These are phyloP conservation scores for Aspergillus bridgeri DNA, from an alignment of 495 filamentous ascomycete species.

Conservation along the genomic window DNA sequence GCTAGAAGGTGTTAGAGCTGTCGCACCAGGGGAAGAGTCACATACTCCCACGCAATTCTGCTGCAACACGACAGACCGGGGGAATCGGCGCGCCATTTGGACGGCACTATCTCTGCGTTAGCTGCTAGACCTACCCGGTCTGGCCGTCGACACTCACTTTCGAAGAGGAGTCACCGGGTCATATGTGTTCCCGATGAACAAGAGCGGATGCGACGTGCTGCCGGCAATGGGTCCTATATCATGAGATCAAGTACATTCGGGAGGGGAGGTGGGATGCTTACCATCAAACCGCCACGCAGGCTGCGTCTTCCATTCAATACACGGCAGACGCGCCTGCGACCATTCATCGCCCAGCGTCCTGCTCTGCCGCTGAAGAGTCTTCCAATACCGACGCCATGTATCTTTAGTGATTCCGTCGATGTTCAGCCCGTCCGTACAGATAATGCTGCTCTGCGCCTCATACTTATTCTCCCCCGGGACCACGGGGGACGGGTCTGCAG, in stretches of 20 bases:
- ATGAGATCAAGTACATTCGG: background rate
- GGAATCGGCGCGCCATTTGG: slow-evolving; percentile 47
- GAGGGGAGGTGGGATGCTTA: background rate
- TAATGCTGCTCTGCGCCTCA: background rate
- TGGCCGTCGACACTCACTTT: slow-evolving; percentile 23
- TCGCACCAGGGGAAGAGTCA: slow-evolving; percentile 2
- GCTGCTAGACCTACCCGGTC: too few relatives aligned
- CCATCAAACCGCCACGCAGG: slow-evolving; percentile 8
- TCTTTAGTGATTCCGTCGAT: background rate
- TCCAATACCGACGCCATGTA: background rate
- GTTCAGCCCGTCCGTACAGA: background rate
- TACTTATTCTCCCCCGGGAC: background rate
- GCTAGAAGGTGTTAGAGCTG: slow-evolving; percentile 25
- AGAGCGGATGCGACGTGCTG: slow-evolving; percentile 52
- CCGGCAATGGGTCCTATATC: slow-evolving; percentile 29
- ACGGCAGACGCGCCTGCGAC: background rate
- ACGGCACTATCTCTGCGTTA: slow-evolving; percentile 31
- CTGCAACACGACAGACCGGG: slow-evolving; percentile 49
- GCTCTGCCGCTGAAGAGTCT: background rate
- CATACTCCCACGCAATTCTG: slow-evolving; percentile 54
- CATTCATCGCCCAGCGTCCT: background rate
- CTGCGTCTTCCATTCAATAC: slow-evolving; percentile 9
- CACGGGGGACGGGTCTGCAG: background rate
- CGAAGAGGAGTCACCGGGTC: slow-evolving; percentile 59
- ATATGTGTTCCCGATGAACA: slow-evolving; percentile 57